Conservation (phyloP, 2,329 filamentous ascomycete genomes). For the Trichoderma koningii region DNA sequence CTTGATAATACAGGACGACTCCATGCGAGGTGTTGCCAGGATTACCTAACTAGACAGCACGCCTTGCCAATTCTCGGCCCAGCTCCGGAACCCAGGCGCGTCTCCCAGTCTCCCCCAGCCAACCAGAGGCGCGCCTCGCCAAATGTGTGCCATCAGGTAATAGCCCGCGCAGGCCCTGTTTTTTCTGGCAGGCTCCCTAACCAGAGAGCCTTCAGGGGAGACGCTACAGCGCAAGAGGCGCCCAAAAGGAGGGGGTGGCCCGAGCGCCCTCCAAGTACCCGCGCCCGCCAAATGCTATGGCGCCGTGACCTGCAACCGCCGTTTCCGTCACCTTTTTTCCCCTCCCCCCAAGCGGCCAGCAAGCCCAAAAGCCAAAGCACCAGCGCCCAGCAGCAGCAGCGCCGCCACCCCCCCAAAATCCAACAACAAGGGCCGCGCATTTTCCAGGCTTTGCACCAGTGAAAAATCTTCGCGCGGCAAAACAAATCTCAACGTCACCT, state of each 20-base stretch:
- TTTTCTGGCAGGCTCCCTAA: neutral
- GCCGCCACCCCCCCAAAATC: neutral
- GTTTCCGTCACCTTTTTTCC: too few species aligned
- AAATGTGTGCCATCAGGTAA: conserved; percentile 11
- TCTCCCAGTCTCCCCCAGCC: conserved; percentile 17
- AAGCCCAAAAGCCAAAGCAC: too few species aligned
- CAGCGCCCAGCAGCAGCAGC: too few species aligned
- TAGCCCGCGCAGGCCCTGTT: conserved; percentile 9
- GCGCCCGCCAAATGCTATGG: conserved; percentile 26
- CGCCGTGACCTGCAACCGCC: conserved; percentile 34
- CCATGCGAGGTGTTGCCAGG: too few species aligned
- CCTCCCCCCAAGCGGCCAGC: too few species aligned
- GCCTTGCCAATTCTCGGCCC: conserved; percentile 11
- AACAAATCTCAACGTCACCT: conserved; percentile 59
- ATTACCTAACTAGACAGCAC: neutral
- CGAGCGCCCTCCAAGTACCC: conserved; percentile 37
- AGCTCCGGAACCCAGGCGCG: conserved; percentile 18
- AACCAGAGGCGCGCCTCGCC: conserved; percentile 28
- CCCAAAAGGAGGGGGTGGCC: conserved; percentile 40
- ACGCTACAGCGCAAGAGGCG: conserved; percentile 21
- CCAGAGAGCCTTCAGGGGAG: conserved; percentile 28
- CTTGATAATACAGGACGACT: too few species aligned
- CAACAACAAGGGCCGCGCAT: conserved; percentile 30
- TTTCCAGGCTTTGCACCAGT: conserved; percentile 41
- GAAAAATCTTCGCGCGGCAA: conserved; percentile 59